Base-by-base conservation (phyloP, 768 basidiomycete genomes). In the Psilocybe subaeruginosa region DNA sequence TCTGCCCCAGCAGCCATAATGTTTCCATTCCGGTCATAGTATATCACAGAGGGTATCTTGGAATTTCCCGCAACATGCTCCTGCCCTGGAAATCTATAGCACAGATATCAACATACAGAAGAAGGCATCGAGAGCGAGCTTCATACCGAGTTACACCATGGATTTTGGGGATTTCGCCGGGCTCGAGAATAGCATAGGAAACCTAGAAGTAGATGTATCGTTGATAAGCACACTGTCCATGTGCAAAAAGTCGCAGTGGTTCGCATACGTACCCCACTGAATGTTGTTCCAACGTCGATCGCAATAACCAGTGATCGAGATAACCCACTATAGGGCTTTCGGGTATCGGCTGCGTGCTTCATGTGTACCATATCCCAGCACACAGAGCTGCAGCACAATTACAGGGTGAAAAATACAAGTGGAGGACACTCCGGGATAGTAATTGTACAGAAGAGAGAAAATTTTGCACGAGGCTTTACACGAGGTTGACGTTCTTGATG, bases 31-130 rank as follows among this genome's bases (percentile, higher is more conserved):
- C 74, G 78, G 68, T 92, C 88, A 66, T 92, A 92, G 70, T 86
- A 92, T 73, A 93, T 83, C 27, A 89, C 72, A 23, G 91, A 86
- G 41, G 91, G 91, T 68, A 93, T 92, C 77, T 93, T 93, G 60
- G 89, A 87, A 71, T 92, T 93, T 41, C 91, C 91, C 12, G 88
- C 90, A 51, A 91, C 89, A 80, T 93, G 90, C 73, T 93, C 91
- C 74, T 92, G 91, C 16, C 91, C 91, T 8, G 91, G 91, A 59
- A 92, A 93, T 59, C 91, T 92, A 63, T 27, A 63, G 56, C 62
- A 58, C 66, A 56, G 62, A 67, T 59, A 66, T 56, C 23, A 57
- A 63, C 35, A 2, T 53, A 4, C 29, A 16, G 29, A 58, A 47
- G 29, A 2, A 56, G 49, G 41, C 43, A 51, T 23, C 35, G 56